Evolutionary conservation across 345 rosid species (phyloP).

Genomic region (Anastatica hierochuntica): DNA sequence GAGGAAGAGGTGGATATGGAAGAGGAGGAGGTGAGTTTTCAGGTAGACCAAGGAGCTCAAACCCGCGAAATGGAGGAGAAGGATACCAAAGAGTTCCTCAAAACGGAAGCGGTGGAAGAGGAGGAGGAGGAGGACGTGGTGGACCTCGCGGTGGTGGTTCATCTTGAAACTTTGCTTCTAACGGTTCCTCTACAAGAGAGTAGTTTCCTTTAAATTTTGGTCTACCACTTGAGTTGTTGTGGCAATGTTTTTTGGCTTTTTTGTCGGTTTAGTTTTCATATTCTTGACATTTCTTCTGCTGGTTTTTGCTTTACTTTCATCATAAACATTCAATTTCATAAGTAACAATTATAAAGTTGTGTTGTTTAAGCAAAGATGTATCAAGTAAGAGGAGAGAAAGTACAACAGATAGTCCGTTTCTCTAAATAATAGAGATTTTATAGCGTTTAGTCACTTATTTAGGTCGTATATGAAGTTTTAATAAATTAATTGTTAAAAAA

Average conservation of each 20-base stretch:
- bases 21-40: constrained; percentile 47
- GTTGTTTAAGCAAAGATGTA: not conserved
- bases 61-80: constrained; percentile 41
- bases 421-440: too few species aligned
- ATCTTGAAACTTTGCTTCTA: constrained; percentile 19
- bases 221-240: not conserved
- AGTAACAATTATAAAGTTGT: constrained; percentile 16
- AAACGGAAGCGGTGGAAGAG: constrained; percentile 42
- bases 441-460: too few species aligned
- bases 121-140: constrained; percentile 28
- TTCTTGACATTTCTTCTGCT: not conserved
- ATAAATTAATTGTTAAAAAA: too few species aligned
- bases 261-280: constrained; percentile 6
- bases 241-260: constrained; percentile 8
- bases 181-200: not conserved
- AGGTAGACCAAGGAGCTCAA: constrained; percentile 52
- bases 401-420: too few species aligned
- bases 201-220: constrained; percentile 9
- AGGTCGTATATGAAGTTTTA: too few species aligned
- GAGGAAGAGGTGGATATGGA: constrained; percentile 36
- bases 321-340: constrained; percentile 23
- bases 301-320: not conserved
- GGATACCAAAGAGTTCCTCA: constrained; percentile 49
- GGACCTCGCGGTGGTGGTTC: constrained; percentile 25
- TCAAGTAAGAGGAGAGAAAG: not conserved